Evolutionary conservation across 345 rosid genomes (phyloP), one percentile per base, ranked within the genome.

Genomic region (Abelmoschus esculentus): DNA sequence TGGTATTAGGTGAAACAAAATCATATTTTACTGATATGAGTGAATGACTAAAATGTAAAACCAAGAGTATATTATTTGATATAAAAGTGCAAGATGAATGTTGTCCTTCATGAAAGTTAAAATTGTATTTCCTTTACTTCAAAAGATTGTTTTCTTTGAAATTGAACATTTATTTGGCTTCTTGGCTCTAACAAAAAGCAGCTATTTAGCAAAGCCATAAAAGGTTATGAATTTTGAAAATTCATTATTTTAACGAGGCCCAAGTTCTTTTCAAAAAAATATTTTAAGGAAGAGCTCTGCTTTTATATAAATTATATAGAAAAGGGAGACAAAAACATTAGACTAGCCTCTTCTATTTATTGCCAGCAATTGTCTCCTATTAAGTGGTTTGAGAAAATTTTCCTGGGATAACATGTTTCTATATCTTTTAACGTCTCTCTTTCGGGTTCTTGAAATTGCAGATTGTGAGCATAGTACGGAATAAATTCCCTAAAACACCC

Each of bases 401-500:
- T 6, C 18, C 53, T 42, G 5, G n/a, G 55, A 42, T 42, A 31
- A 14, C 7, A 19, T 63, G 12, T 38, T 52, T 38, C 11, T 52
- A 31, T 7, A 9, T 8, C 49, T 12, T 53, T 47, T 52, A 14
- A 46, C 15, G 54, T 49, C 46, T 42, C 46, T 42, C 46, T 42
- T 64, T 32, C 40, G 13, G 58, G 42, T 54, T 65, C 74, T 52
- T 72, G 50, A 36, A 74, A 72, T 71, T 68, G 74, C 80, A 93
- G 98, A 87, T 91, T 65, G 87, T 89, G 54, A 70, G 70, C 47
- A 71, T 57, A 7, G 96, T 91, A 19, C 86, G 82, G 80, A 81
- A 36, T 50, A 89, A 80, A 73, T 88, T 96, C 83, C 98, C 95
- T 52, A 81, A 82, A 22, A 93, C 92, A 29, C 96, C 91, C 4